phyloP scores from a whole-genome alignment of 129 eudicot species.

The carrot (Daucus carota) region DH1_v3.0 NC_030389.2:30552501-30553000 shows the following conservation, averaged over 20 bases:
- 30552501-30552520: too few relatives aligned
- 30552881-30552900: neutral
- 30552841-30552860: neutral
- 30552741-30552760: neutral
- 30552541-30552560: too few relatives aligned
- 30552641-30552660: too few relatives aligned
- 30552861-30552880: neutral
- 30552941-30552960: neutral
- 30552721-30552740: too few relatives aligned
- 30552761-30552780: neutral
- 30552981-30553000: conserved; percentile 62
- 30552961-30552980: neutral
- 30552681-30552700: too few relatives aligned
- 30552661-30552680: too few relatives aligned
- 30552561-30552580: too few relatives aligned
- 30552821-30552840: neutral
- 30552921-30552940: neutral
- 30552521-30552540: too few relatives aligned
- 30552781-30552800: neutral
- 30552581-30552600: too few relatives aligned
- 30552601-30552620: too few relatives aligned
- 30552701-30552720: too few relatives aligned
- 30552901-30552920: neutral
- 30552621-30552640: too few relatives aligned
- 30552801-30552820: neutral